Percentiles rank a stretch among this genome's conserved stretches.
phyloP scores from a whole-genome alignment of 2,329 filamentous ascomycete species.

The Zelopaecilomyces penicillatus region DNA sequence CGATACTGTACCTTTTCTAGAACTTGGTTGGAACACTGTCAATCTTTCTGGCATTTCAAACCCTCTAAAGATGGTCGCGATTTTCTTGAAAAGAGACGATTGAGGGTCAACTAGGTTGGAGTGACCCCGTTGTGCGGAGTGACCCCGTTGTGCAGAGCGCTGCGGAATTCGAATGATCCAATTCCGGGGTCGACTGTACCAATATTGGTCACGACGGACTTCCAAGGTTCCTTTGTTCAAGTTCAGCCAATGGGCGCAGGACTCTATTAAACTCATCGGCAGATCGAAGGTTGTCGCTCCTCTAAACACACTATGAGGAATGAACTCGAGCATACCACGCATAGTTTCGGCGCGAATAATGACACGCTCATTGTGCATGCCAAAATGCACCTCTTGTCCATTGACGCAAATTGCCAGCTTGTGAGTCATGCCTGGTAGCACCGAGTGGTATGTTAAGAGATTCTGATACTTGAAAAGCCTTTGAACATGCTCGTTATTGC shows the following conservation, averaged over 20 bases:
- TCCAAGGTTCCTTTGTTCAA: constrained; percentile 34
- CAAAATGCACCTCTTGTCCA: constrained; percentile 33
- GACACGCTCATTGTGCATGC: not conserved
- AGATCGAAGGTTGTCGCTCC: constrained; percentile 32
- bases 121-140: not conserved
- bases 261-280: constrained; percentile 38
- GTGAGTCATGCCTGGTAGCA: constrained; percentile 45
- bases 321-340: constrained; percentile 20
- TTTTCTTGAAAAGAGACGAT: not conserved
- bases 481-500: constrained; percentile 31
- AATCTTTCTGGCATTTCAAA: constrained; percentile 3
- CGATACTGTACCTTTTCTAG: not conserved
- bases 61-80: not conserved
- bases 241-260: constrained; percentile 55
- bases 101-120: constrained; percentile 3
- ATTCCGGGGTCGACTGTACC: constrained; percentile 15
- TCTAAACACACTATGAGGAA: constrained; percentile 25
- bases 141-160: constrained; percentile 19
- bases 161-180: constrained; percentile 26
- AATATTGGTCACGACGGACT: constrained; percentile 37
- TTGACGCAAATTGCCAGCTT: constrained; percentile 16
- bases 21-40: constrained; percentile 4
- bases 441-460: constrained; percentile 45
- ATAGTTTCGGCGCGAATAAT: constrained; percentile 17
- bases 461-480: constrained; percentile 46